Percentiles rank a stretch among this genome's conserved stretches.
Evolutionary conservation across 2,329 filamentous ascomycete genomes (phyloP).

Genomic region (Geosmithia flava): DNA sequence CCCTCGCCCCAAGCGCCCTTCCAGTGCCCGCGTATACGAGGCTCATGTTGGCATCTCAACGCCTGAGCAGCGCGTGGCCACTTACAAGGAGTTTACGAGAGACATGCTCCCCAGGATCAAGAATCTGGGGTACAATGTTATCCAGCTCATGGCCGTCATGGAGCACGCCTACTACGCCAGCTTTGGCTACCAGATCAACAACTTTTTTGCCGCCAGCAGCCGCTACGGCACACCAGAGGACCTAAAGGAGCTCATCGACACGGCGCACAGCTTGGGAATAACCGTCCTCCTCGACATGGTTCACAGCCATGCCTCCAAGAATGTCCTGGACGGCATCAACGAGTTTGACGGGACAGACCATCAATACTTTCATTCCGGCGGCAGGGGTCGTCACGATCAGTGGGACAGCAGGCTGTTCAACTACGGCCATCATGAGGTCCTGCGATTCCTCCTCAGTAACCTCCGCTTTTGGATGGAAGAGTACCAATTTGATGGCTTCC

Average conservation of each 20-base stretch:
- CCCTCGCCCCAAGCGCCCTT: conserved; percentile 66
- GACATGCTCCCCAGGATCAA: conserved; percentile 89
- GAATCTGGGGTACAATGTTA: conserved; percentile 86
- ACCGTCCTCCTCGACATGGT: conserved; percentile 90
- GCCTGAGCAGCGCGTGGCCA: conserved; percentile 75
- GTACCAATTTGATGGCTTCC: conserved; percentile 91
- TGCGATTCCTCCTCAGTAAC: conserved; percentile 93
- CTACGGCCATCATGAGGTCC: conserved; percentile 86
- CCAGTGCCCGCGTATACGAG: conserved; percentile 87
- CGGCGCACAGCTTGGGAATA: conserved; percentile 81
- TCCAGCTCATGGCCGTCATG: conserved; percentile 98
- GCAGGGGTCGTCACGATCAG: conserved; percentile 74
- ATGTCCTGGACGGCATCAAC: conserved; percentile 88
- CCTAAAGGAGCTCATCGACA: conserved; percentile 91
- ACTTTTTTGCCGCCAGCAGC: conserved; percentile 95
- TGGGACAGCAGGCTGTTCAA: conserved; percentile 98
- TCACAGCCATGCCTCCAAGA: conserved; percentile 96
- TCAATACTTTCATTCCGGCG: conserved; percentile 86
- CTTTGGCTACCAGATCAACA: conserved; percentile 98
- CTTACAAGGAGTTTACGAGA: conserved; percentile 93
- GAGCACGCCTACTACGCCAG: conserved; percentile 99
- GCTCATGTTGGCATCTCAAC: conserved; percentile 98
- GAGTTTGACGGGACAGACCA: conserved; percentile 93
- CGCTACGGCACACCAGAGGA: conserved; percentile 90
- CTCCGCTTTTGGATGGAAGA: conserved; percentile 99